Evolutionary conservation across 2,329 filamentous ascomycete species (phyloP), one percentile per base, ranked within the genome.

Genomic region (Aureobasidium sp.): DNA sequence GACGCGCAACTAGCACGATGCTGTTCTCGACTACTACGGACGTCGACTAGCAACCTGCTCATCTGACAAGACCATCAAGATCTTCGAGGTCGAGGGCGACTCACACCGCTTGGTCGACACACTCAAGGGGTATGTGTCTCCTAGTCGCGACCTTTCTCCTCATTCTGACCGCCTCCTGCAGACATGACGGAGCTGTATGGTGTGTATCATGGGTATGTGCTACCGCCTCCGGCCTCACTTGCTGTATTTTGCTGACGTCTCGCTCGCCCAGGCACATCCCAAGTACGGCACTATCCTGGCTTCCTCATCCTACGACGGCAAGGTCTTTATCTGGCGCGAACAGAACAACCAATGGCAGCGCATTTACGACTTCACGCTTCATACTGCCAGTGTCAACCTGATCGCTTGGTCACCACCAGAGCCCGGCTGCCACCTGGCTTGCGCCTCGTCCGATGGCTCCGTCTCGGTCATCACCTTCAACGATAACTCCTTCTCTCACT

Each of bases 241-340:
- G 27, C 22, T 6, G 22, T 29, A 25, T 49, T 53, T 21, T 27
- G 25, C 52, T 50, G 21, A 41, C 47, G 30, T 24, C 48, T 52
- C 27, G 24, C 34, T 21, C 37, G 29, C 11, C 14, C 59, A 79
- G 76, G 90, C 91, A 44, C 93, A 98, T 68, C 93, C 93, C 58
- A 97, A 98, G 70, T 97, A 94, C 71, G 93, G 93, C 74, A 96
- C 91, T 70, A 96, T 98, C 67, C 85, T 98, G 57, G 93, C 93
- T 53, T 95, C 89, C 58, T 88, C 90, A 48, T 89, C 88, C 60
- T 98, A 96, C 75, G 93, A 98, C 71, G 93, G 91, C 71, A 95
- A 95, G 72, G 91, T 98, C 60, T 84, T 97, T 70, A 95, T 98
- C 78, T 98, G 91, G 90, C 89, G 90, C 70, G 93, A 98, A 73